Conservation (phyloP, 352 stramenopile genomes). For the Globisporangium megalacanthum region DNA sequence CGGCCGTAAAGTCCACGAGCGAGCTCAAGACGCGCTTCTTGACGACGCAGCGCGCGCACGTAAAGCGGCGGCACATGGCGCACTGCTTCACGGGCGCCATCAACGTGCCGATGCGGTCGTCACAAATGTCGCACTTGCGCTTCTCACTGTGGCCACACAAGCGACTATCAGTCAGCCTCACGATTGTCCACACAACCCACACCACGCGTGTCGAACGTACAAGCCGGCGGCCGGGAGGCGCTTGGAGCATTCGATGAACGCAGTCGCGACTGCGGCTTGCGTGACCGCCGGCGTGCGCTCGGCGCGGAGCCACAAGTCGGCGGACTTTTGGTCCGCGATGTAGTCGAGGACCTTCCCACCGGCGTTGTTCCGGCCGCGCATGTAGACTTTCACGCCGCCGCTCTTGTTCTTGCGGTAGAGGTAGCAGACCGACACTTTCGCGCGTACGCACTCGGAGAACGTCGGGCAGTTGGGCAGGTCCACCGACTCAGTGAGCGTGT, state of each 20-base stretch:
- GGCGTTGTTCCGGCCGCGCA: slow-evolving; percentile 67
- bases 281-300: slow-evolving; percentile 43
- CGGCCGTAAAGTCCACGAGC: slow-evolving; percentile 44
- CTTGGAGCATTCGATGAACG: slow-evolving; percentile 48
- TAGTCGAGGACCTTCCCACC: slow-evolving; percentile 68
- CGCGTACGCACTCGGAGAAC: slow-evolving; percentile 64
- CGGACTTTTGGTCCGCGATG: slow-evolving; percentile 67
- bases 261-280: slow-evolving; percentile 49
- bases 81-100: slow-evolving; percentile 58
- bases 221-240: slow-evolving; percentile 14
- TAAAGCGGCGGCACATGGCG: slow-evolving; percentile 54
- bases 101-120: slow-evolving; percentile 47
- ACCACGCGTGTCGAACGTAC: slow-evolving; percentile 6
- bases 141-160: slow-evolving; percentile 17
- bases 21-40: slow-evolving; percentile 61
- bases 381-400: slow-evolving; percentile 69
- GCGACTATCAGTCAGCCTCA: neutral
- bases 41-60: slow-evolving; percentile 53
- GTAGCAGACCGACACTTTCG: slow-evolving; percentile 69
- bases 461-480: slow-evolving; percentile 56
- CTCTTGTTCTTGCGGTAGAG: slow-evolving; percentile 71
- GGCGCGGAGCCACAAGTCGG: slow-evolving; percentile 64
- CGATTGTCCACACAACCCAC: too few species aligned
- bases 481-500: slow-evolving; percentile 73
- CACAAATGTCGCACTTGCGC: slow-evolving; percentile 57